Base-by-base conservation (phyloP, 805 yeast species). In the Candida dendrica region DNA sequence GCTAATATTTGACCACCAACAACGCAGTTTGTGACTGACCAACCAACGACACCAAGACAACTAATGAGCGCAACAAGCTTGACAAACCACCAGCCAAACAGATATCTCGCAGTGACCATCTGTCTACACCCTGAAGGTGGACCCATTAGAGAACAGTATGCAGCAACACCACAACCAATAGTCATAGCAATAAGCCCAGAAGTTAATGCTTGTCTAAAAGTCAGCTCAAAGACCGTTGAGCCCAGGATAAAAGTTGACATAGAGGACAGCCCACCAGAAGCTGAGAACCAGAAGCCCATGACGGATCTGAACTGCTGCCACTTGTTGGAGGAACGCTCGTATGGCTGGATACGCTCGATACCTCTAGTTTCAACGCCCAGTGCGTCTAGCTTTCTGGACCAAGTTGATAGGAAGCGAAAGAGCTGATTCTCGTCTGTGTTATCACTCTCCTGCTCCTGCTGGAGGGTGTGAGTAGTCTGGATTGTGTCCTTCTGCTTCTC, bases 21-120 rank as follows among this genome's bases (percentile, higher is more conserved):
- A 38, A 87, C 93, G 50, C 84, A 76, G 57, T 86, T 87, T n/a
- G 87, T 89, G 30, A 88, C 81, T n/a, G 91, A 77, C 96, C 96
- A 88, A n/a, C 96, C 96, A 51, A 85, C 59, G 14, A 83, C 82
- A 39, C 95, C 95, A 35, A 84, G 60, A 44, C 84, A 77, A 36
- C 86, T 75, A 32, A 84, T 75, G 34, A 88, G 59, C 5, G 87
- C 80, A 37, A 86, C 84, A 42, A 86, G 66, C 59, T 84, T 82
- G 33, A 88, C 89, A 49, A 81, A 77, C 81, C 83, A 84, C 79
- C 90, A 82, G 1, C 96, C 96, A 58, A 87, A 88, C 37, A 86
- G 65, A 51, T 72, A 86, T 47, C 95, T 69, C 1, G 89, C 82
- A 18, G 85, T 73, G 9, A 87, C 90, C 89, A 88, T 84, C 56